These are phyloP conservation scores for Eutrema japonicum DNA, from an alignment of 345 rosid species.

Conservation along the genomic window DNA sequence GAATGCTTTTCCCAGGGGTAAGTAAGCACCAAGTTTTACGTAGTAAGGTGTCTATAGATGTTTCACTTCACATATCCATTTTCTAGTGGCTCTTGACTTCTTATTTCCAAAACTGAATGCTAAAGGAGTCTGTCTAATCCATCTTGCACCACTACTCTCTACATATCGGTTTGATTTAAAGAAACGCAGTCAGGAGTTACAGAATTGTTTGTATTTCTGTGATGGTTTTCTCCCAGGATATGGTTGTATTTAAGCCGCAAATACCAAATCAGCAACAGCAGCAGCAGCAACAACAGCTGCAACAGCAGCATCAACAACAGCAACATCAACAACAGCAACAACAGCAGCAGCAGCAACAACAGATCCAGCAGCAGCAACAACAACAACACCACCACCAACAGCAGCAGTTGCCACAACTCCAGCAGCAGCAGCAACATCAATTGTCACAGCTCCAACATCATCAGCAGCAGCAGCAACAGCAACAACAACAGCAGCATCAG, in stretches of 20 bases:
- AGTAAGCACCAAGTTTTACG: constrained; percentile 36
- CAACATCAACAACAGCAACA: constrained; percentile 45
- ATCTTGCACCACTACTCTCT: not conserved
- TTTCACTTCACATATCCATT: constrained; percentile 3
- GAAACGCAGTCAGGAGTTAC: not conserved
- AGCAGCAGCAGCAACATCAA: constrained; percentile 50
- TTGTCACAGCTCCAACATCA: constrained; percentile 49
- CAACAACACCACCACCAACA: constrained; percentile 50
- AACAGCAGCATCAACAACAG: constrained; percentile 40
- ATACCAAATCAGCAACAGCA: constrained; percentile 70
- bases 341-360: constrained; percentile 43
- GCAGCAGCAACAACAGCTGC: constrained; percentile 42
- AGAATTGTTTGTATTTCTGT: constrained; percentile 24
- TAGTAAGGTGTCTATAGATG: constrained; percentile 13
- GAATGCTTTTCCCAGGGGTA: constrained; percentile 99
- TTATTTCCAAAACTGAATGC: not conserved
- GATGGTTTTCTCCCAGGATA: constrained; percentile 59
- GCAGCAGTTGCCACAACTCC: constrained; percentile 50
- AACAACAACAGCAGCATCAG: constrained; percentile 44
- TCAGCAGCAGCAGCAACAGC: constrained; percentile 53
- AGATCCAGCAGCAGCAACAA: constrained; percentile 47
- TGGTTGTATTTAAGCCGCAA: constrained; percentile 96
- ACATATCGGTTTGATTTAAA: constrained; percentile 7
- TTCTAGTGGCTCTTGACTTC: not conserved
- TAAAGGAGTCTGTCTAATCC: not conserved